Conservation (phyloP, 805 yeast genomes). For the Monosporozyma servazzii region DNA sequence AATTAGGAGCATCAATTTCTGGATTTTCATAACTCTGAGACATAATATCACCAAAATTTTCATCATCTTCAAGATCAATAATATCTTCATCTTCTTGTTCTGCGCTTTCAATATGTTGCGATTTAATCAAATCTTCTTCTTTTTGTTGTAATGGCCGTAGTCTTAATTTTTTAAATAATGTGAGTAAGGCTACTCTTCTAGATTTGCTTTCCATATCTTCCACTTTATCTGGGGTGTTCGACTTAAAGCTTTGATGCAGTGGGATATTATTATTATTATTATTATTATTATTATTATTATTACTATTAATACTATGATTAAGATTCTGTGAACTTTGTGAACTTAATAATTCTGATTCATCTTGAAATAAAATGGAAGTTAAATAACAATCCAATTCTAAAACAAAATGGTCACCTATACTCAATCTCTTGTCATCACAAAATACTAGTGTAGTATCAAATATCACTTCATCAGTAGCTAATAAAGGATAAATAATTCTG, state of each 20-base stretch:
- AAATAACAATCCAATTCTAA: slow-evolving; percentile 63
- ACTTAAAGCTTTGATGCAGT: slow-evolving; percentile 1
- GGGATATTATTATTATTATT: slow-evolving; percentile 4
- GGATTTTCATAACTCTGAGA: slow-evolving; percentile 5
- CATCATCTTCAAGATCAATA: slow-evolving; percentile 31
- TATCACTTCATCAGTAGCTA: slow-evolving; percentile 39
- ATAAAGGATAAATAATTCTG: slow-evolving; percentile 47
- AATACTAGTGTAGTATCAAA: slow-evolving; percentile 52
- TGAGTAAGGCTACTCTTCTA: slow-evolving; percentile 47
- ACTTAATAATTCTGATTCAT: not conserved
- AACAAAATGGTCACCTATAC: slow-evolving; percentile 69
- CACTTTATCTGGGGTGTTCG: slow-evolving; percentile 31
- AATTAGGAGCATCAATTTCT: slow-evolving; percentile 11
- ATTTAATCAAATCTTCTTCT: slow-evolving; percentile 10
- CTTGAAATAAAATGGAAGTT: slow-evolving; percentile 26
- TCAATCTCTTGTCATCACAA: slow-evolving; percentile 44
- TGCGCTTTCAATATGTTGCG: not conserved
- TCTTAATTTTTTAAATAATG: slow-evolving; percentile 45
- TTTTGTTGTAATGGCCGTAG: slow-evolving; percentile 14
- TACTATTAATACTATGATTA: slow-evolving; percentile 3
- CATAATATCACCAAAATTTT: slow-evolving; percentile 13
- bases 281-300: slow-evolving; percentile 3
- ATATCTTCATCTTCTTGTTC: slow-evolving; percentile 8
- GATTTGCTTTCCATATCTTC: slow-evolving; percentile 43
- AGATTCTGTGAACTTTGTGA: not conserved